Evolutionary conservation across 805 yeast species (phyloP).

Genomic region (Lachancea thermotolerans): DNA sequence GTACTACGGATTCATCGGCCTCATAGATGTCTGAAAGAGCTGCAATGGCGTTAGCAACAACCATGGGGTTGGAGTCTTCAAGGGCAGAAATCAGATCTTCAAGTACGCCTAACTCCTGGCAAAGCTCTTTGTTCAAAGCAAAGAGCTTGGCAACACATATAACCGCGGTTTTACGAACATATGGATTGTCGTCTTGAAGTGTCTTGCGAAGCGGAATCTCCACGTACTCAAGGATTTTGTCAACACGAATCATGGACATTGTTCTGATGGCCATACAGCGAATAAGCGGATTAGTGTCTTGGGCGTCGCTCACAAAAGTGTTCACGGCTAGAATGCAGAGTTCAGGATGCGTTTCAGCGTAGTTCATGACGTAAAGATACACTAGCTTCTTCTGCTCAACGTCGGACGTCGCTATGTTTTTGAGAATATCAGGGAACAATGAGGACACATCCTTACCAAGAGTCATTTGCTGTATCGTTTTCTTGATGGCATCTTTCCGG

Average conservation of each 20-base stretch:
- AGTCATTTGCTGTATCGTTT: constrained; percentile 97
- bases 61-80: constrained; percentile 92
- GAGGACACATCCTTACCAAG: constrained; percentile 94
- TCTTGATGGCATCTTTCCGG: constrained; percentile 91
- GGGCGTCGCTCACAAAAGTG: constrained; percentile 91
- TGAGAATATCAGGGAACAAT: constrained; percentile 89
- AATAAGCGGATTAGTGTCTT: constrained; percentile 93
- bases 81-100: constrained; percentile 58
- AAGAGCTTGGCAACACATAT: constrained; percentile 93
- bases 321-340: constrained; percentile 92
- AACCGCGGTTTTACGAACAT: constrained; percentile 96
- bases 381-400: constrained; percentile 95
- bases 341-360: constrained; percentile 95
- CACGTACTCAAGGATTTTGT: constrained; percentile 91
- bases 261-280: constrained; percentile 95
- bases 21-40: constrained; percentile 80
- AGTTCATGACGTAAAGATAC: constrained; percentile 90
- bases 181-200: constrained; percentile 87
- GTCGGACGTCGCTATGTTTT: constrained; percentile 95
- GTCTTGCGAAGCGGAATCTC: constrained; percentile 84
- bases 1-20: constrained; percentile 48
- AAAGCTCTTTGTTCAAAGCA: constrained; percentile 72
- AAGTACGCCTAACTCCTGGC: constrained; percentile 82
- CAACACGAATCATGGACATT: constrained; percentile 97
- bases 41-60: constrained; percentile 87